These are phyloP conservation scores for Fusarium euwallaceae DNA, from an alignment of 2,329 filamentous ascomycete genomes.

Conservation along the genomic window DNA sequence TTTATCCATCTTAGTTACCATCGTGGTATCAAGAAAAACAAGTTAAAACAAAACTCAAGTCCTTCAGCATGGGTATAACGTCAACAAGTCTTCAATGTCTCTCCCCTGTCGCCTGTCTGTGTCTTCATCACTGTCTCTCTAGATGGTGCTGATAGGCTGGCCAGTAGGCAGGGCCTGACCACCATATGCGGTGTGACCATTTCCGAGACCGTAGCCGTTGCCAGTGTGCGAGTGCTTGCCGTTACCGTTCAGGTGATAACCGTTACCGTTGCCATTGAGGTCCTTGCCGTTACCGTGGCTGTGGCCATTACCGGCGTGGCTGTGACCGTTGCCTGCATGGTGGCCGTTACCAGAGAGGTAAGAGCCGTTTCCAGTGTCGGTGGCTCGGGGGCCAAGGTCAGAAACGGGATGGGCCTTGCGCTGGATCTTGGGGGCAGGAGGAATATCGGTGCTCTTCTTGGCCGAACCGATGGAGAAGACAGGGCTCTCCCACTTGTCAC, in stretches of 20 bases:
- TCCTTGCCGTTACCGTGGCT: constrained; percentile 37
- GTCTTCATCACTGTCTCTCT: constrained; percentile 18
- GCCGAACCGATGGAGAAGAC: constrained; percentile 91
- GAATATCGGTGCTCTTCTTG: constrained; percentile 78
- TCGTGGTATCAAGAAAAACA: constrained; percentile 43
- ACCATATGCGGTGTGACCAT: constrained; percentile 9
- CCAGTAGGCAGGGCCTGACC: constrained; percentile 18
- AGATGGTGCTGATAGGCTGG: constrained; percentile 36
- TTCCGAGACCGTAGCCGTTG: constrained; percentile 26
- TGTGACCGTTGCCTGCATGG: constrained; percentile 15
- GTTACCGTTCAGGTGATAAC: constrained; percentile 26
- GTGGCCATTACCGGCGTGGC: neutral
- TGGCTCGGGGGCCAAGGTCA: constrained; percentile 20
- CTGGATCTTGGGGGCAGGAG: constrained; percentile 66
- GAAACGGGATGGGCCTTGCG: constrained; percentile 56
- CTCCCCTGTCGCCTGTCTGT: constrained; percentile 1
- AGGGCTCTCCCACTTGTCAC: constrained; percentile 93
- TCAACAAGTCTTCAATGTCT: constrained; percentile 25
- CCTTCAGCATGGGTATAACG: constrained; percentile 45
- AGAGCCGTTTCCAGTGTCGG: constrained; percentile 28
- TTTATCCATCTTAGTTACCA: constrained; percentile 35
- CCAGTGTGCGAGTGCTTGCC: constrained; percentile 32
- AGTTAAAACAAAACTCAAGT: constrained; percentile 28
- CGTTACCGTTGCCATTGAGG: constrained; percentile 14
- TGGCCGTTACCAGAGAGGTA: constrained; percentile 35